Conservation (phyloP, 768 basidiomycete genomes). For the Boletus reticulatus region DNA sequence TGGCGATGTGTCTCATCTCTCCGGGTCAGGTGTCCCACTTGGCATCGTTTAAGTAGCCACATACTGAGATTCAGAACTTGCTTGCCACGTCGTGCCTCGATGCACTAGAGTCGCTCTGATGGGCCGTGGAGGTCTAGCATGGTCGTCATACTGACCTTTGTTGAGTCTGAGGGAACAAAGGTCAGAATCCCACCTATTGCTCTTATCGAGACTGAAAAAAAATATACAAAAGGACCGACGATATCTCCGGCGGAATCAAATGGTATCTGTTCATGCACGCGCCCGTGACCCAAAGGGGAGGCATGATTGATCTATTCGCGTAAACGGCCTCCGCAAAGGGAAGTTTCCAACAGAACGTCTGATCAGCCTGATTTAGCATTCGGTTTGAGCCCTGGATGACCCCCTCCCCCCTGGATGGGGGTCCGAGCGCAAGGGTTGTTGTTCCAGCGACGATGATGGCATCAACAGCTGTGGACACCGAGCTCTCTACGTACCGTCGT, state of each 20-base stretch:
- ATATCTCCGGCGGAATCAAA: constrained; percentile 10
- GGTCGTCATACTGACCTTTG: no score
- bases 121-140: no score
- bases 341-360: constrained; percentile 32
- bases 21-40: no score
- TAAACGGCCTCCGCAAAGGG: constrained; percentile 19
- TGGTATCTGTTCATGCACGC: constrained; percentile 7
- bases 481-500: neutral
- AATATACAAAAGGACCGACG: neutral
- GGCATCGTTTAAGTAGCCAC: no score
- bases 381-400: constrained; percentile 14
- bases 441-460: constrained; percentile 8
- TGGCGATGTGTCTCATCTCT: constrained; percentile 4
- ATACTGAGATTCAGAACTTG: neutral
- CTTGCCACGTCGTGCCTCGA: neutral
- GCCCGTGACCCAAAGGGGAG: constrained; percentile 7
- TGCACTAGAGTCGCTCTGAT: no score
- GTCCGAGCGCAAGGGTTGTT: neutral
- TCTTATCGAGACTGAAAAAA: constrained; percentile 2
- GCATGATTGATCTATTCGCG: no score
- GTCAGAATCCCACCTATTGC: neutral
- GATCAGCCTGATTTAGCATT: constrained; percentile 16
- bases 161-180: neutral
- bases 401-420: neutral
- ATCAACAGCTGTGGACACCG: constrained; percentile 3